Percentiles rank a stretch among this genome's conserved stretches.
Conservation (phyloP, 805 yeast species). For the Metschnikowia drakensbergensis region DNA sequence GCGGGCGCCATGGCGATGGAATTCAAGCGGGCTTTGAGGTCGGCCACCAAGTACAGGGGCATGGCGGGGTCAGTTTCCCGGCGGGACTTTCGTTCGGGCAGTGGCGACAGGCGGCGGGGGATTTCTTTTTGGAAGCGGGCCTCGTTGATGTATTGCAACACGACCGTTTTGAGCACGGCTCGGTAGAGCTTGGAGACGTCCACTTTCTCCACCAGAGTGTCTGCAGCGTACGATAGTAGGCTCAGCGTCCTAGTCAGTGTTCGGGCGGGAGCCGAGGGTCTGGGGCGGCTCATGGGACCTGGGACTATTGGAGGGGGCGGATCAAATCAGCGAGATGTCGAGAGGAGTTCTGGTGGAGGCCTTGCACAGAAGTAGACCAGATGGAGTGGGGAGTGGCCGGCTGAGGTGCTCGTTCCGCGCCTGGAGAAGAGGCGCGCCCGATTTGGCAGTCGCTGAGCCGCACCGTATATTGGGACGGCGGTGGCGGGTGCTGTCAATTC, state of each 20-base stretch:
- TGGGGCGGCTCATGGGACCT: neutral
- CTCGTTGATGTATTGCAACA: slow-evolving; percentile 60
- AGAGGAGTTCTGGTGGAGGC: too few relatives aligned
- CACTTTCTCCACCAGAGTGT: slow-evolving; percentile 18
- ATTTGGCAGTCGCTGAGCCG: neutral
- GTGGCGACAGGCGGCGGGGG: slow-evolving; percentile 1
- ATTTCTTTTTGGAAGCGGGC: slow-evolving; percentile 51
- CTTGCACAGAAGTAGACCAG: too few relatives aligned
- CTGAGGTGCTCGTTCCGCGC: neutral
- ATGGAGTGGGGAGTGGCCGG: too few relatives aligned
- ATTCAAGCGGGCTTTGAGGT: slow-evolving; percentile 41
- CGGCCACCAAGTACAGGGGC: slow-evolving; percentile 35
- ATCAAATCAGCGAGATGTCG: too few relatives aligned
- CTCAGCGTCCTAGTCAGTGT: slow-evolving; percentile 9
- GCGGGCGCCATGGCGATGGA: slow-evolving; percentile 44
- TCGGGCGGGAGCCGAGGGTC: neutral
- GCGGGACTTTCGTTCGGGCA: slow-evolving; percentile 13
- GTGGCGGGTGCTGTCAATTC: neutral
- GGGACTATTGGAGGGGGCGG: too few relatives aligned
- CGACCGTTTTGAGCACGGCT: slow-evolving; percentile 49
- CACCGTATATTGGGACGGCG: too few relatives aligned
- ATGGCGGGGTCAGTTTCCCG: slow-evolving; percentile 17
- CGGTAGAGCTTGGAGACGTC: slow-evolving; percentile 40
- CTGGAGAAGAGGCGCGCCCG: neutral
- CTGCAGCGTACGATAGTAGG: slow-evolving; percentile 14